phyloP scores from a whole-genome alignment of 495 filamentous ascomycete species.

The Pseudevernia furfuracea region DNA sequence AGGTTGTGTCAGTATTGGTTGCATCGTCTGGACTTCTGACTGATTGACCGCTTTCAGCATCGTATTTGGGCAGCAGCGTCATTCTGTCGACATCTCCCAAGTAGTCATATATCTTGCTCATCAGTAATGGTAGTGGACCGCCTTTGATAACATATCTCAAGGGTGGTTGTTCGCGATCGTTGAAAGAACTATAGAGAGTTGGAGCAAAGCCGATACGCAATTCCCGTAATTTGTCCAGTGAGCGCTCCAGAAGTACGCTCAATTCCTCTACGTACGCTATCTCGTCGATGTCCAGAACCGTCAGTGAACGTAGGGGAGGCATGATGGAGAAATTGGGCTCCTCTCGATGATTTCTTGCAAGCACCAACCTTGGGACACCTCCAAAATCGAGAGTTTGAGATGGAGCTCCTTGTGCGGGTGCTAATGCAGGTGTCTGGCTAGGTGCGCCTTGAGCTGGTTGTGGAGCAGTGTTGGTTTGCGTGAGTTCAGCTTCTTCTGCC shows the following conservation, averaged over 20 bases:
- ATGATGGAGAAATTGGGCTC: constrained; percentile 81
- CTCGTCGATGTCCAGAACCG: constrained; percentile 85
- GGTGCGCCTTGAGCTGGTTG: constrained; percentile 25
- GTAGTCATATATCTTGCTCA: constrained; percentile 17
- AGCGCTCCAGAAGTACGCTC: constrained; percentile 70
- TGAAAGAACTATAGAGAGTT: constrained; percentile 38
- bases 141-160: constrained; percentile 1
- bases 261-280: constrained; percentile 83
- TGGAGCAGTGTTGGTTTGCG: constrained; percentile 18
- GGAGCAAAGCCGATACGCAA: constrained; percentile 70
- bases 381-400: constrained; percentile 14
- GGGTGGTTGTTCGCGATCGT: background rate
- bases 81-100: background rate
- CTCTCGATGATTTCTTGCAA: constrained; percentile 54
- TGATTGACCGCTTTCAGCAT: background rate
- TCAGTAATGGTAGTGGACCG: constrained; percentile 14
- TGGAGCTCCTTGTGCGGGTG: constrained; percentile 14
- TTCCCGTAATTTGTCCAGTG: constrained; percentile 59
- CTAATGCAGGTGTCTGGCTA: constrained; percentile 8
- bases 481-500: constrained; percentile 16
- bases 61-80: background rate
- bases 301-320: constrained; percentile 70
- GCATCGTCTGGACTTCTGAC: background rate
- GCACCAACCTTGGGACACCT: constrained; percentile 20
- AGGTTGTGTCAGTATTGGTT: background rate